Percentiles rank a stretch among this genome's conserved stretches.
These are phyloP conservation scores for Calonectria pseudoreteaudii DNA, from an alignment of 2,329 filamentous ascomycete genomes.

Conservation along the genomic window DNA sequence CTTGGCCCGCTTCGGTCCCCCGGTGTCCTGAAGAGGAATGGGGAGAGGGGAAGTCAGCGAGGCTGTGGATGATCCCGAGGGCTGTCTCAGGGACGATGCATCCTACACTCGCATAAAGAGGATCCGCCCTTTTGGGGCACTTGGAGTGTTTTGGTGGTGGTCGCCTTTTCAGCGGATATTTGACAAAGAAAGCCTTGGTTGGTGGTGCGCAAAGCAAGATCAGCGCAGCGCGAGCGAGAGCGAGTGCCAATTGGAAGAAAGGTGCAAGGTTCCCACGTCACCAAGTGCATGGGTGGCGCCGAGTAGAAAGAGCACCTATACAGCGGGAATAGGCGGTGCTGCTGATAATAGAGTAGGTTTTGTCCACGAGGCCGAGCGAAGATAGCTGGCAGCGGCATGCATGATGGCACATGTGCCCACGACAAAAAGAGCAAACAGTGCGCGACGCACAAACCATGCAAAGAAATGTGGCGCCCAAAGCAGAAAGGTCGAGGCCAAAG, in stretches of 20 bases:
- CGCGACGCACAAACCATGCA: slow-evolving; percentile 12
- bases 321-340: background rate
- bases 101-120: slow-evolving; percentile 34
- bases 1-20: background rate
- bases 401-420: slow-evolving; percentile 9
- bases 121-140: slow-evolving; percentile 18
- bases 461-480: background rate
- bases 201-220: background rate
- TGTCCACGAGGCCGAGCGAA: background rate
- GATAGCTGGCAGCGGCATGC: background rate
- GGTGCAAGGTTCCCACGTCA: background rate
- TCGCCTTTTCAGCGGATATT: slow-evolving; percentile 20
- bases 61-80: slow-evolving; percentile 17
- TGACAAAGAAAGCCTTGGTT: background rate
- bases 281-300: background rate
- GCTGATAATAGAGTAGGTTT: background rate
- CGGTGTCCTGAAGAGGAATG: slow-evolving; percentile 39
- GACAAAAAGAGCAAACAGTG: slow-evolving; percentile 25
- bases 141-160: slow-evolving; percentile 7
- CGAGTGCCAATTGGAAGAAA: slow-evolving; percentile 7
- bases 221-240: background rate
- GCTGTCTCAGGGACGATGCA: slow-evolving; percentile 30
- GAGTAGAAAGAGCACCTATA: background rate
- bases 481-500: background rate
- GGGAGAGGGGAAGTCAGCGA: slow-evolving; percentile 22